phyloP scores from a whole-genome alignment of 2,329 filamentous ascomycete species.

The Fusarium illudens region DNA sequence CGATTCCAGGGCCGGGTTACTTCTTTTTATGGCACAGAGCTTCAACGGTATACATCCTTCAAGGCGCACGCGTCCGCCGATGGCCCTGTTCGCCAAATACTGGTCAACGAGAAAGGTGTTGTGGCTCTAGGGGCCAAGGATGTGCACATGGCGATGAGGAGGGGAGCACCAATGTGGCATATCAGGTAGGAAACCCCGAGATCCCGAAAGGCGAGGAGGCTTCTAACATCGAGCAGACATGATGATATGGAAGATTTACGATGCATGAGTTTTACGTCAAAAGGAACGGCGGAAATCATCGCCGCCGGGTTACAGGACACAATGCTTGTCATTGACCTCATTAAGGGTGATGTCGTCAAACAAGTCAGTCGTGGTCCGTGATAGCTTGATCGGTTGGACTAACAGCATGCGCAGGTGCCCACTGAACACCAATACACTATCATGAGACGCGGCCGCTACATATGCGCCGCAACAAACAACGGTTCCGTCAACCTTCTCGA shows the following conservation, averaged over 20 bases:
- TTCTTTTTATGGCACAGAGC: slow-evolving; percentile 86
- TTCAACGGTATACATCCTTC: slow-evolving; percentile 91
- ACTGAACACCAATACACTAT: slow-evolving; percentile 84
- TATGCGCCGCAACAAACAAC: slow-evolving; percentile 87
- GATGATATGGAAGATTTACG: slow-evolving; percentile 84
- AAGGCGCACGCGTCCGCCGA: slow-evolving; percentile 78
- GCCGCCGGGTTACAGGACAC: slow-evolving; percentile 85
- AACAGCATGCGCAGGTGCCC: slow-evolving; percentile 61
- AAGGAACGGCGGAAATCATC: slow-evolving; percentile 82
- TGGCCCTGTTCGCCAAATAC: slow-evolving; percentile 83
- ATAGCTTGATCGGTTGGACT: slow-evolving; percentile 31
- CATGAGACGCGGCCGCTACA: slow-evolving; percentile 90
- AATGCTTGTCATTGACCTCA: slow-evolving; percentile 80
- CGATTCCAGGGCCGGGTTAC: slow-evolving; percentile 77
- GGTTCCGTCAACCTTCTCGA: slow-evolving; percentile 90
- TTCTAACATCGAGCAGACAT: slow-evolving; percentile 56
- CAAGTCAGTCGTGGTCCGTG: slow-evolving; percentile 54
- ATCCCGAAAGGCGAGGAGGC: neutral
- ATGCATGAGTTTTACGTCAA: slow-evolving; percentile 96
- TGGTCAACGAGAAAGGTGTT: slow-evolving; percentile 91
- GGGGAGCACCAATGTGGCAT: slow-evolving; percentile 89
- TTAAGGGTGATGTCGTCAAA: slow-evolving; percentile 76
- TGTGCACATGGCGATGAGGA: slow-evolving; percentile 86
- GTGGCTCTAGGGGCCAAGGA: slow-evolving; percentile 84
- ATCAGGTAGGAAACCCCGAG: slow-evolving; percentile 65